Evolutionary conservation across 2,329 filamentous ascomycete species (phyloP), one percentile per base, ranked within the genome.

Genomic region (Ceratocystis papillata): DNA sequence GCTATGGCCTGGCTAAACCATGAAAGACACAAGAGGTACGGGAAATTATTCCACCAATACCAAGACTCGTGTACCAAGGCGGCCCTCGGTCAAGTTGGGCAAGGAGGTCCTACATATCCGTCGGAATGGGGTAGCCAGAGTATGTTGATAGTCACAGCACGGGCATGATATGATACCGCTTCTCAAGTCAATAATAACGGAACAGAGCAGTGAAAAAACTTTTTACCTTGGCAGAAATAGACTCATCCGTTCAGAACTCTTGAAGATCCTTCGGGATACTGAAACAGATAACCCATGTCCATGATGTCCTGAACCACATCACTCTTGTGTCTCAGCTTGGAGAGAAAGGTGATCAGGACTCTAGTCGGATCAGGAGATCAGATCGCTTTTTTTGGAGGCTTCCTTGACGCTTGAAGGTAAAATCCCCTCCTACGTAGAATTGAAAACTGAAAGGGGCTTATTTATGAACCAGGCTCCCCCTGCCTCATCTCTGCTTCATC

Each of bases 321-420:
- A 59, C 53, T 30, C 28, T 30, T n/a, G 33, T 33, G 53, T 59
- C 53, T 59, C 53, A 59, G 28, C 25, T 59, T 59, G 53, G 12
- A 59, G 15, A 59, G 28, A 37, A 59, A 7, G 22, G 53, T 25
- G 20, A 25, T 3, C 4, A 48, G 45, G 15, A 8, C 45, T 48
- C 17, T 20, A 12, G 20, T 53, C 48, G 48, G 53, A 59, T 33
- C 53, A 59, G 25, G 28, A n/a, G 28, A 33, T 57, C 53, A 33
- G 53, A 30, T 57, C 22, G 28, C 12, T 33, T 12, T 5, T 57
- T 59, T 59, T 4, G 25, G 53, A 17, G 25, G 5, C 33, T 37
- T 20, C 10, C 10, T 59, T 59, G 28, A 37, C 8, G 37, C 2
- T 37, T 12, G 37, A 37, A 10, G 37, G 10, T 0, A 37, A 37